Conservation (phyloP, 2,329 filamentous ascomycete species). For the Fusarium vanettenii region DNA sequence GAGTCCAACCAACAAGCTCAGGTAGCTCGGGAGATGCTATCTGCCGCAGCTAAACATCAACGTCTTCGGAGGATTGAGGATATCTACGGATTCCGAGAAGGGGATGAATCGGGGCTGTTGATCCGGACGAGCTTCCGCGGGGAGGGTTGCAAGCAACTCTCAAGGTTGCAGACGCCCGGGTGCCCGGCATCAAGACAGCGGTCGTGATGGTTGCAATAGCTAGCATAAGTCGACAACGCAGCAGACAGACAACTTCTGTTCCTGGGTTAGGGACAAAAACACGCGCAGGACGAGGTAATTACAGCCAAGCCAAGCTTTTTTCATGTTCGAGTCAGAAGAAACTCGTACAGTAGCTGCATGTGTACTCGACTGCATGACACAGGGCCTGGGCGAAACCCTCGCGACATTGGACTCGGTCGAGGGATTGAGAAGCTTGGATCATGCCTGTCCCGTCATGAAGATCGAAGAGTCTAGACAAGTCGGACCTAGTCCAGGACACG, state of each 20-base stretch:
- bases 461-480: slow-evolving; percentile 34
- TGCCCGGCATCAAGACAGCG: slow-evolving; percentile 1
- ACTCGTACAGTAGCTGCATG: slow-evolving; percentile 2
- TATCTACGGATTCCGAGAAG: not conserved
- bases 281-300: slow-evolving; percentile 8
- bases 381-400: slow-evolving; percentile 25
- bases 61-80: not conserved
- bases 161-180: slow-evolving; percentile 9
- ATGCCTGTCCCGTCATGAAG: slow-evolving; percentile 23
- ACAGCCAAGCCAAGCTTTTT: slow-evolving; percentile 15
- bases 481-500: slow-evolving; percentile 1
- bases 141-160: slow-evolving; percentile 1
- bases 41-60: not conserved
- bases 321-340: slow-evolving; percentile 26
- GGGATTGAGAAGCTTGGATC: not conserved
- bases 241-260: slow-evolving; percentile 3
- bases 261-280: slow-evolving; percentile 8
- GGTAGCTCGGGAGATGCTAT: not conserved
- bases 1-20: slow-evolving; percentile 1
- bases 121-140: slow-evolving; percentile 13
- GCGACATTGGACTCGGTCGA: slow-evolving; percentile 15
- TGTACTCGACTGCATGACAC: slow-evolving; percentile 24
- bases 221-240: slow-evolving; percentile 13
- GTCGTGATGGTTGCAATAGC: slow-evolving; percentile 10
- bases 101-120: not conserved